phyloP scores from a whole-genome alignment of 306 rosid species.

The Vigna unguiculata region DNA sequence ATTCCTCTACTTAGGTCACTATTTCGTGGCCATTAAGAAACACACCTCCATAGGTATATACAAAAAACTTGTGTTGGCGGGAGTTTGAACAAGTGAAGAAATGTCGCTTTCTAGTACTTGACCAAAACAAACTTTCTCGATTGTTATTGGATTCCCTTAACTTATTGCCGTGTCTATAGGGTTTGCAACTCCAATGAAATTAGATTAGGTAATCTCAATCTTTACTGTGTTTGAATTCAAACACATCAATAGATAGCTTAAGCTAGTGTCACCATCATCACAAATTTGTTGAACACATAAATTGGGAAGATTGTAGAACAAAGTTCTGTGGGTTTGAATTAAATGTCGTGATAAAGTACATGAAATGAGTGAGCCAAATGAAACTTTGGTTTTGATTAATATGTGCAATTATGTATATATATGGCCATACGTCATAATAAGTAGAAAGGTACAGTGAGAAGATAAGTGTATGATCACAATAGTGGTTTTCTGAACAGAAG shows the following conservation, averaged over 20 bases:
- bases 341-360: conserved; percentile 40
- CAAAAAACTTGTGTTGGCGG: conserved; percentile 35
- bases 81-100: conserved; percentile 39
- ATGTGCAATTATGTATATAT: neutral
- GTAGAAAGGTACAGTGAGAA: conserved; percentile 47
- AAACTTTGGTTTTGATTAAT: conserved; percentile 10
- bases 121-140: conserved; percentile 33
- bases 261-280: conserved; percentile 51
- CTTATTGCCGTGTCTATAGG: conserved; percentile 42
- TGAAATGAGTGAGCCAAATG: conserved; percentile 31
- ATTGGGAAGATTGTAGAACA: conserved; percentile 45
- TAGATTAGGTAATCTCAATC: conserved; percentile 38
- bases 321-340: conserved; percentile 30
- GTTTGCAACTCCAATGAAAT: conserved; percentile 45
- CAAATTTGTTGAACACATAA: conserved; percentile 20
- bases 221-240: conserved; percentile 50
- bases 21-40: conserved; percentile 43
- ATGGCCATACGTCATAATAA: conserved; percentile 41
- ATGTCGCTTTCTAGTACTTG: conserved; percentile 46
- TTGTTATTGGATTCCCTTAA: conserved; percentile 51
- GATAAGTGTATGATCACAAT: conserved; percentile 43
- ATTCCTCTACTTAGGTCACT: conserved; percentile 38
- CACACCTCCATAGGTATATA: conserved; percentile 21
- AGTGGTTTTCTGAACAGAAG: conserved; percentile 49
- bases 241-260: conserved; percentile 43